Conservation (phyloP, 345 rosid species). For the Hibiscus mutabilis region DNA sequence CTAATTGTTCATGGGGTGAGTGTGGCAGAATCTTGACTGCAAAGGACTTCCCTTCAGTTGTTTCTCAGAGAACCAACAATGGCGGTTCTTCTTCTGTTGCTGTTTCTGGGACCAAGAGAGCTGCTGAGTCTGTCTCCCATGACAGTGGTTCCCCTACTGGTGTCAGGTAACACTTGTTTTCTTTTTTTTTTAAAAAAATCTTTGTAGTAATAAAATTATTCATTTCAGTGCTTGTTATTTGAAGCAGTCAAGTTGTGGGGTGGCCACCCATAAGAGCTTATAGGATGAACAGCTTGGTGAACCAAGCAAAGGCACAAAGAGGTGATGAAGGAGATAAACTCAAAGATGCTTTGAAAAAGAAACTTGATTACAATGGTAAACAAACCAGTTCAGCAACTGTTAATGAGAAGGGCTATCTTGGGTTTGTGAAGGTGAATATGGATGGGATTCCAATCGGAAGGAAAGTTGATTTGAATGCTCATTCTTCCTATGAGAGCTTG, state of each 20-base stretch:
- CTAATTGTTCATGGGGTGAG: slow-evolving; percentile 50
- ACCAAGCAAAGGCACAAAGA: slow-evolving; percentile 49
- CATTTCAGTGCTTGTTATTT: neutral
- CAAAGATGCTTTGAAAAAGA: slow-evolving; percentile 46
- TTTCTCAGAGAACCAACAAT: slow-evolving; percentile 19
- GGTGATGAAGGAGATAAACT: slow-evolving; percentile 48
- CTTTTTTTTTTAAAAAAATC: neutral
- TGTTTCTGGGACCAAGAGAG: slow-evolving; percentile 57
- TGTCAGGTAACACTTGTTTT: slow-evolving; percentile 34
- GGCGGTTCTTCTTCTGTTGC: slow-evolving; percentile 22
- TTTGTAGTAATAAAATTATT: neutral
- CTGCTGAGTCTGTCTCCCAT: slow-evolving; percentile 54
- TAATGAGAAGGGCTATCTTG: slow-evolving; percentile 47
- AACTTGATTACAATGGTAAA: slow-evolving; percentile 22
- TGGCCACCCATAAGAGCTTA: slow-evolving; percentile 86
- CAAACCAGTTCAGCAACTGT: slow-evolving; percentile 15
- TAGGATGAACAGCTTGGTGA: slow-evolving; percentile 79
- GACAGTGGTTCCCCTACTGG: slow-evolving; percentile 60
- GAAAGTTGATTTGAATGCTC: slow-evolving; percentile 78
- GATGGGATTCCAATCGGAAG: slow-evolving; percentile 90
- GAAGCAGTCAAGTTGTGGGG: slow-evolving; percentile 80
- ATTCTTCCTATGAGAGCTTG: slow-evolving; percentile 58
- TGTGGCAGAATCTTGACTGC: slow-evolving; percentile 75
- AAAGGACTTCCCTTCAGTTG: slow-evolving; percentile 55
- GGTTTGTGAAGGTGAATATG: slow-evolving; percentile 83